A percentile compares a stretch with the other conserved stretches of the same genome.
Conservation (phyloP, 2,329 filamentous ascomycete species). For the Aureobasidium pullulans region DNA sequence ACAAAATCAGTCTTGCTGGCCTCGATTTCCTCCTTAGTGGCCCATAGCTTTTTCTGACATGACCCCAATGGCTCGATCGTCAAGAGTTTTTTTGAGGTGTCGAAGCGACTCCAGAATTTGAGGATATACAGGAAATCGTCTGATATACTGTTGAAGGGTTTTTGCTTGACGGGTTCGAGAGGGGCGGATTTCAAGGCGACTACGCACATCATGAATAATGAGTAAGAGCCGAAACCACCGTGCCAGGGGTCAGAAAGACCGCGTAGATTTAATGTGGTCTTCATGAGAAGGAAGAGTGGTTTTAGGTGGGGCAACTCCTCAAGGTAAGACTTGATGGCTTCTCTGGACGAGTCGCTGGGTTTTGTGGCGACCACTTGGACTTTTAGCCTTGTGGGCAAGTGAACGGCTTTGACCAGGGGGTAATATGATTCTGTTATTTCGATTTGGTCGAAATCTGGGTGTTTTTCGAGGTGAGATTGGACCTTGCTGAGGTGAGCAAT, state of each 20-base stretch:
- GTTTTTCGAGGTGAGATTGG: neutral
- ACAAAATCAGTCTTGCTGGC: neutral
- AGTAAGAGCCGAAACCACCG: conserved; percentile 48
- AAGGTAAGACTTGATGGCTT: conserved; percentile 40
- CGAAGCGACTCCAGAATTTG: conserved; percentile 41
- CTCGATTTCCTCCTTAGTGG: neutral
- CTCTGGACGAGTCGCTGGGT: conserved; percentile 30
- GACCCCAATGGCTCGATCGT: conserved; percentile 41
- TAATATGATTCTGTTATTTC: conserved; percentile 26
- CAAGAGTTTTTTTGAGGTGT: conserved; percentile 41
- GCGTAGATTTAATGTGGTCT: conserved; percentile 44
- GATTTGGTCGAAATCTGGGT: conserved; percentile 16
- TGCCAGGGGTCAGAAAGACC: conserved; percentile 40
- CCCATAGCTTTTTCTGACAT: conserved; percentile 30
- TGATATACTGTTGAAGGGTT: neutral
- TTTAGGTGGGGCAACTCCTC: conserved; percentile 43
- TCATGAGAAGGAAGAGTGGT: conserved; percentile 43
- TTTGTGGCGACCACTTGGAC: conserved; percentile 45
- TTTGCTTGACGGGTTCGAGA: neutral
- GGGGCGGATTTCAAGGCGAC: conserved; percentile 41
- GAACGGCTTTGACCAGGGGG: conserved; percentile 36
- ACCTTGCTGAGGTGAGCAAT: neutral
- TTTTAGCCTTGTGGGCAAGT: conserved; percentile 42
- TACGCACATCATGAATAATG: conserved; percentile 50
- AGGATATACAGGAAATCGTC: conserved; percentile 43